Percentiles rank a stretch among this genome's conserved stretches.
phyloP scores from a whole-genome alignment of 441 rosid genomes.

The Pelargonium cotyledonis region DNA sequence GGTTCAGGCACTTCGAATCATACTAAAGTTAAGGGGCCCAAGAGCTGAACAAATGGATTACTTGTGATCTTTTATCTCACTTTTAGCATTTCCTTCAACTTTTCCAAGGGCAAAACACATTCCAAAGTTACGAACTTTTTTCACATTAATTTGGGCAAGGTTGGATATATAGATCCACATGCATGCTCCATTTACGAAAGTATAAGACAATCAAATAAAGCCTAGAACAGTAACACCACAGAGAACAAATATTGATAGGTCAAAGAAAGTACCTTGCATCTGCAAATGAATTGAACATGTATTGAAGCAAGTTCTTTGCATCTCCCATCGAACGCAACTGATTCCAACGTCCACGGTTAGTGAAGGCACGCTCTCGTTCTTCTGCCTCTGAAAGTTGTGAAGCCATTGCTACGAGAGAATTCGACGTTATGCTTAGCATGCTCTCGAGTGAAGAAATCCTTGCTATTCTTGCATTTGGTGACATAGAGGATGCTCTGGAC shows the following conservation, averaged over 20 bases:
- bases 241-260: constrained; percentile 8
- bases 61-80: neutral
- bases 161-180: neutral
- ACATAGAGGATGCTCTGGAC: constrained; percentile 85
- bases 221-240: neutral
- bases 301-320: constrained; percentile 91
- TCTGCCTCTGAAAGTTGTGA: constrained; percentile 98
- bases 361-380: constrained; percentile 83
- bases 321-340: constrained; percentile 97
- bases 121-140: neutral
- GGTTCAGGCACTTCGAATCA: neutral
- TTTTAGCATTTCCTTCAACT: neutral
- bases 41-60: neutral
- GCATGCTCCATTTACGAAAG: neutral
- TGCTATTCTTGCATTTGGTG: constrained; percentile 84
- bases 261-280: constrained; percentile 61
- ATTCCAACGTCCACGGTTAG: constrained; percentile 95
- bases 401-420: constrained; percentile 95
- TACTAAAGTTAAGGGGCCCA: too few relatives aligned
- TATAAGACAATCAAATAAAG: neutral
- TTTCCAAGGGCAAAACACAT: neutral
- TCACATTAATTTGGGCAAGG: neutral
- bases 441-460: constrained; percentile 81
- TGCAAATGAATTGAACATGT: constrained; percentile 83
- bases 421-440: constrained; percentile 88